These are phyloP conservation scores for Blastobotrys raffinosifermentans DNA, from an alignment of 1,139 yeast species.

Conservation along the genomic window DNA sequence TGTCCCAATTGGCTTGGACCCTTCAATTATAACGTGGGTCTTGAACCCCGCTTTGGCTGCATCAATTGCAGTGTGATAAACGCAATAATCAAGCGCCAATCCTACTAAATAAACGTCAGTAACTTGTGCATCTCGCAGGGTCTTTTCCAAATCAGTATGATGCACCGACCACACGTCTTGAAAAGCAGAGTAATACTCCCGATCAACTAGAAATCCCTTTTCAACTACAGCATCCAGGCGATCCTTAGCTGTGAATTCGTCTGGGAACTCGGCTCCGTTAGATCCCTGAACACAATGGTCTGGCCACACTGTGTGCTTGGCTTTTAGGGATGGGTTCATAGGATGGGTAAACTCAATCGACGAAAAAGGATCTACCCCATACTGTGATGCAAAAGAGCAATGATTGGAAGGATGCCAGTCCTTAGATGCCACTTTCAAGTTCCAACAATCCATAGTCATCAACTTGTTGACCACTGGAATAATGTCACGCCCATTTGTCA, in stretches of 20 bases:
- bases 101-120: slow-evolving; percentile 71
- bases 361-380: slow-evolving; percentile 49
- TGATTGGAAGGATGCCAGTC: slow-evolving; percentile 89
- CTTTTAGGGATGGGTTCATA: slow-evolving; percentile 26
- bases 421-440: slow-evolving; percentile 61
- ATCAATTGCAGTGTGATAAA: slow-evolving; percentile 67
- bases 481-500: slow-evolving; percentile 55
- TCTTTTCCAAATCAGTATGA: slow-evolving; percentile 55
- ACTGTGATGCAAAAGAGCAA: slow-evolving; percentile 73
- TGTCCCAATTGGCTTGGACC: slow-evolving; percentile 43
- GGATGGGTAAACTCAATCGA: slow-evolving; percentile 48
- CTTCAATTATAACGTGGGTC: slow-evolving; percentile 54
- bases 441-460: slow-evolving; percentile 46
- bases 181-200: slow-evolving; percentile 90
- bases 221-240: slow-evolving; percentile 39
- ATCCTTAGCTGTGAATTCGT: slow-evolving; percentile 33
- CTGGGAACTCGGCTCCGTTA: slow-evolving; percentile 59
- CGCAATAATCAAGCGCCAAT: slow-evolving; percentile 82
- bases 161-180: slow-evolving; percentile 70
- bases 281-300: slow-evolving; percentile 78
- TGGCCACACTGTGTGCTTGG: slow-evolving; percentile 69
- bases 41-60: slow-evolving; percentile 55
- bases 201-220: slow-evolving; percentile 64
- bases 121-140: slow-evolving; percentile 42
- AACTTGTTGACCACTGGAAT: slow-evolving; percentile 47